Evolutionary conservation across 2,329 filamentous ascomycete genomes (phyloP).

Genomic region (Epichloe hybrida): DNA sequence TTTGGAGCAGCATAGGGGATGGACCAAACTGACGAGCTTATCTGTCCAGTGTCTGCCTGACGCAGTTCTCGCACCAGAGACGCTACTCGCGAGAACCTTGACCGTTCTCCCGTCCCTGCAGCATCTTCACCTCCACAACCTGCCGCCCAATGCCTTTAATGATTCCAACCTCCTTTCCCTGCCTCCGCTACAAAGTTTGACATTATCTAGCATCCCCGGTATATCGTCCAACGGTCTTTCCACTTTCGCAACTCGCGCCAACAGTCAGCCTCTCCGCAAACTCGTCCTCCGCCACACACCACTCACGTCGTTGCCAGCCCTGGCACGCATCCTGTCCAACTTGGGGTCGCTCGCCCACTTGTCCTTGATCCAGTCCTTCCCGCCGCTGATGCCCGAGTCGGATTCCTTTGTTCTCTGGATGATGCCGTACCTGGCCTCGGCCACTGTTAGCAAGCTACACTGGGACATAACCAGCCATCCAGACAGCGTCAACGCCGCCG

Average conservation of each 20-base stretch:
- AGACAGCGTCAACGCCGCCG: slow-evolving; percentile 33
- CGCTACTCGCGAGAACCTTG: slow-evolving; percentile 37
- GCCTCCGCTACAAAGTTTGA: slow-evolving; percentile 39
- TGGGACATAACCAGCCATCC: slow-evolving; percentile 49
- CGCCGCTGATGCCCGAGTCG: slow-evolving; percentile 41
- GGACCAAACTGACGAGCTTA: slow-evolving; percentile 41
- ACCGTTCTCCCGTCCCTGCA: slow-evolving; percentile 39
- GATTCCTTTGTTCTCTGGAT: slow-evolving; percentile 43
- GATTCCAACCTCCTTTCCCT: slow-evolving; percentile 41
- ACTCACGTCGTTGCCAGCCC: slow-evolving; percentile 39
- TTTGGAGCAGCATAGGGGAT: slow-evolving; percentile 37
- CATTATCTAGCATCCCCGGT: slow-evolving; percentile 41
- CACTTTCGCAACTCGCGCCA: slow-evolving; percentile 37
- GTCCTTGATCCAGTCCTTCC: slow-evolving; percentile 38
- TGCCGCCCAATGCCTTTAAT: slow-evolving; percentile 43
- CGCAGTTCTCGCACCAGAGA: slow-evolving; percentile 38
- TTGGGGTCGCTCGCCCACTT: slow-evolving; percentile 35
- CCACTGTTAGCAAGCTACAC: slow-evolving; percentile 39
- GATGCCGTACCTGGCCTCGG: slow-evolving; percentile 49
- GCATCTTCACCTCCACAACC: slow-evolving; percentile 44
- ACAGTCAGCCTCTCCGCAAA: slow-evolving; percentile 30
- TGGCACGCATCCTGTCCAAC: slow-evolving; percentile 46
- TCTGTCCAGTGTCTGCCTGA: slow-evolving; percentile 46
- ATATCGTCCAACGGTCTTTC: slow-evolving; percentile 44
- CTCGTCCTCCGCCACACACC: slow-evolving; percentile 44